Conservation (phyloP, 768 basidiomycete genomes). For the Saitozyma sp. region DNA sequence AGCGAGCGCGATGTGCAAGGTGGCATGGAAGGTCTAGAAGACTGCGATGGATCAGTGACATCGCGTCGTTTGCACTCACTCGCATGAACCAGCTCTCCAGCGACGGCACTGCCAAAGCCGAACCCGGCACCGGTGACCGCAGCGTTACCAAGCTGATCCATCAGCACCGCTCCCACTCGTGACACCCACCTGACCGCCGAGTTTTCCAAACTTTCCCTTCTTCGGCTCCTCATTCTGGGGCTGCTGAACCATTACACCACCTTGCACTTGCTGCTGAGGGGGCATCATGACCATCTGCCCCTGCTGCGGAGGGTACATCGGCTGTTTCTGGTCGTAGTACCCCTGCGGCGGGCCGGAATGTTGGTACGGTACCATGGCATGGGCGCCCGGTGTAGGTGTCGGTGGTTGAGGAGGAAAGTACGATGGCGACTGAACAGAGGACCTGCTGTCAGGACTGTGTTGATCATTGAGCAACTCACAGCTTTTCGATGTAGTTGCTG, state of each 20-base stretch:
- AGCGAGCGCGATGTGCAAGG: neutral
- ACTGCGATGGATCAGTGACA: neutral
- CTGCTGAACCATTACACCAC: slow-evolving; percentile 9
- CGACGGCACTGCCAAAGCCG: slow-evolving; percentile 32
- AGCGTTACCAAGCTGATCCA: slow-evolving; percentile 26
- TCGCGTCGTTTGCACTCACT: slow-evolving; percentile 17
- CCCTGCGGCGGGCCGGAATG: neutral
- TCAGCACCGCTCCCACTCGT: neutral
- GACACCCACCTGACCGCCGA: slow-evolving; percentile 35
- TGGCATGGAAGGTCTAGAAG: too few relatives aligned
- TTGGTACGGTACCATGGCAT: slow-evolving; percentile 15
- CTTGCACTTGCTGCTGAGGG: slow-evolving; percentile 5
- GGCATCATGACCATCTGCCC: slow-evolving; percentile 7
- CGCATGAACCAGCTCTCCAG: slow-evolving; percentile 21
- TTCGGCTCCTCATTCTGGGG: slow-evolving; percentile 15
- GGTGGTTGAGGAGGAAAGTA: slow-evolving; percentile 2
- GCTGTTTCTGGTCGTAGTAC: slow-evolving; percentile 12
- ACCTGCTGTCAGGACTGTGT: too few relatives aligned
- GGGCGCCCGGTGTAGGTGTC: neutral
- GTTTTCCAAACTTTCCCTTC: slow-evolving; percentile 36
- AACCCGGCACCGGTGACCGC: slow-evolving; percentile 34
- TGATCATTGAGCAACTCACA: slow-evolving; percentile 20
- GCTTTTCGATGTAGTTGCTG: slow-evolving; percentile 41
- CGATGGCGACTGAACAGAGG: too few relatives aligned
- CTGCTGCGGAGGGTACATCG: slow-evolving; percentile 21